Evolutionary conservation across 768 basidiomycete species (phyloP), one percentile per base, ranked within the genome.

Genomic region (Sporobolomyces phaffii): DNA sequence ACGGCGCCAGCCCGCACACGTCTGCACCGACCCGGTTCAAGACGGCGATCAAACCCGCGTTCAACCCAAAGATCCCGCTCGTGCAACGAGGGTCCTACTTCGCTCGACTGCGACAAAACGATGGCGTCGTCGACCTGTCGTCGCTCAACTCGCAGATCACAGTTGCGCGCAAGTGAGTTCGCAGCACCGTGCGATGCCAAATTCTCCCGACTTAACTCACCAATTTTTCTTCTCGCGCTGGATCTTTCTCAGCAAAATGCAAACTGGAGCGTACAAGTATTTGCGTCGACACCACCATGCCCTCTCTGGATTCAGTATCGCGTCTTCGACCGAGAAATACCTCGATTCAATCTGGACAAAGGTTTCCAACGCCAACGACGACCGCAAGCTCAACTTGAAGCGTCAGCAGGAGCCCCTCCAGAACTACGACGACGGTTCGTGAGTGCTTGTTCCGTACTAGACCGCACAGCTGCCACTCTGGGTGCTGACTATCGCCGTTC

Each of bases 351-450:
- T 58, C 22, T 44, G 56, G 56, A 2, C 5, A 9, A 38, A 26
- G 28, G 31, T 58, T 22, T 28, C 15, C 3, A 58, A 58, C 56
- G 28, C 40, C 24, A 56, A 56, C 54, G 54, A 56, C 26, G 54
- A 56, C 31, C 54, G 38, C 22, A 41, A 56, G 24, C 40, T 56
- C 40, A 56, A 58, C 43, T 17, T 45, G 18, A 66, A 66, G 53
- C 60, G 65, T n/a, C 60, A 62, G 49, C 17, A 34, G 31, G 41
- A 50, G 28, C 29, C 29, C 17, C 22, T 67, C 9, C 58, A 33
- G n/a, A 68, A 62, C 57, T 62, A 62, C 45, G 61, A 52, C 28
- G 66, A 68, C 44, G 60, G 48, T 28, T 22, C 45, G 58, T 44
- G 20, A 43, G 54, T 17, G 4, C 26, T 34, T 15, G 26, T 11